phyloP scores from a whole-genome alignment of 345 rosid species.

The Physaria fendleri region DNA sequence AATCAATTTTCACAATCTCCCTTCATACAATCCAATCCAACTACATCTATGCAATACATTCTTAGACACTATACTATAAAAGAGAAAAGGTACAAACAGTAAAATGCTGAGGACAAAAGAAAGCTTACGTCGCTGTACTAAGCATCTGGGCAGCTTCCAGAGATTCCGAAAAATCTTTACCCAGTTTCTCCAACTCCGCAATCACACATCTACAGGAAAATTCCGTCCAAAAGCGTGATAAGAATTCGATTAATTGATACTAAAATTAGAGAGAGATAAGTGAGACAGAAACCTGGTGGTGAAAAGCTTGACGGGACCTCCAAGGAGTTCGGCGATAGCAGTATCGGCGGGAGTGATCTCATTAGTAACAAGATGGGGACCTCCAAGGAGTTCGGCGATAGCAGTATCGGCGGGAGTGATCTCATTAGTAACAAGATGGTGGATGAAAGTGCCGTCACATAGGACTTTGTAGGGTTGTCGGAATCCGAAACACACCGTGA shows the following conservation, averaged over 20 bases:
- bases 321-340: conserved; percentile 54
- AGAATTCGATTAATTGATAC: background rate
- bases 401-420: conserved; percentile 67
- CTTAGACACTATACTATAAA: background rate
- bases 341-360: conserved; percentile 58
- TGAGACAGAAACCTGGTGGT: conserved; percentile 51
- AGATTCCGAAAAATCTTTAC: conserved; percentile 46
- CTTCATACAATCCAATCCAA: background rate
- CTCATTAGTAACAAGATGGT: conserved; percentile 48
- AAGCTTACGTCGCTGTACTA: conserved; percentile 51
- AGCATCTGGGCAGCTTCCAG: conserved; percentile 55
- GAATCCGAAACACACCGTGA: conserved; percentile 63
- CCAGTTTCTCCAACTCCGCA: conserved; percentile 72
- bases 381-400: conserved; percentile 53
- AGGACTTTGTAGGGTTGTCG: conserved; percentile 75
- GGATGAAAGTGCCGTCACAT: conserved; percentile 80
- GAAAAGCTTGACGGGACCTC: conserved; percentile 79
- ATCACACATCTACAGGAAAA: conserved; percentile 48
- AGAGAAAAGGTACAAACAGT: background rate
- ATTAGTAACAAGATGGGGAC: conserved; percentile 51
- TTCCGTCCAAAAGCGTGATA: background rate
- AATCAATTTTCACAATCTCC: background rate
- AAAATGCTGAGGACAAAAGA: background rate
- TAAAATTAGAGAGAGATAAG: background rate
- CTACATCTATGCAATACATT: background rate